phyloP scores from a whole-genome alignment of 2,329 filamentous ascomycete genomes.

The Fusarium longipes region DNA sequence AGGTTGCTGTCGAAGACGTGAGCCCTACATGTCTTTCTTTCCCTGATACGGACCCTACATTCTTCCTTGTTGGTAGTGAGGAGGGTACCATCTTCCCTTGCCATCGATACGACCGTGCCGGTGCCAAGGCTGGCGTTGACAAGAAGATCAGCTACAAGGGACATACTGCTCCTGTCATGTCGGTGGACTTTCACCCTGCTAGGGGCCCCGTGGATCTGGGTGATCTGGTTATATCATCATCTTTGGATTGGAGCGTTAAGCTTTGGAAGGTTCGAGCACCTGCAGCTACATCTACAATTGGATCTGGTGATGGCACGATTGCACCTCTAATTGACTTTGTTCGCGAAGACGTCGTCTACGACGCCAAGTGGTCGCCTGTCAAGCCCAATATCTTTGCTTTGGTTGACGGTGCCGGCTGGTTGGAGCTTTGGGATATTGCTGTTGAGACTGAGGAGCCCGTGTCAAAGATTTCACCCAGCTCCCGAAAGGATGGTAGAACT shows the following conservation, averaged over 20 bases:
- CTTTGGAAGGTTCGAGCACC: conserved; percentile 93
- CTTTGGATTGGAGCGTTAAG: conserved; percentile 96
- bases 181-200: conserved; percentile 92
- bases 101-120: conserved; percentile 95
- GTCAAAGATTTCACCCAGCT: conserved; percentile 78
- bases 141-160: conserved; percentile 87
- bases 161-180: conserved; percentile 95
- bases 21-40: conserved; percentile 95
- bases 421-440: conserved; percentile 96
- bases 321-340: conserved; percentile 87
- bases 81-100: conserved; percentile 97
- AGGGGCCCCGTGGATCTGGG: conserved; percentile 93
- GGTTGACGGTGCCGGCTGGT: conserved; percentile 89
- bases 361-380: conserved; percentile 93
- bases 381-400: conserved; percentile 95
- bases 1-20: conserved; percentile 83
- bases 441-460: conserved; percentile 93
- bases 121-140: conserved; percentile 95
- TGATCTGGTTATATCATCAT: conserved; percentile 91
- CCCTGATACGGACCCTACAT: conserved; percentile 93
- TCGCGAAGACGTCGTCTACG: conserved; percentile 96
- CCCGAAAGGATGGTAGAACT: conserved; percentile 71
- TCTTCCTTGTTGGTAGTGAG: conserved; percentile 96
- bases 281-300: conserved; percentile 74
- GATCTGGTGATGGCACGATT: conserved; percentile 64